Evolutionary conservation across 352 stramenopile genomes (phyloP).

Genomic region (Globisporangium parvum): DNA sequence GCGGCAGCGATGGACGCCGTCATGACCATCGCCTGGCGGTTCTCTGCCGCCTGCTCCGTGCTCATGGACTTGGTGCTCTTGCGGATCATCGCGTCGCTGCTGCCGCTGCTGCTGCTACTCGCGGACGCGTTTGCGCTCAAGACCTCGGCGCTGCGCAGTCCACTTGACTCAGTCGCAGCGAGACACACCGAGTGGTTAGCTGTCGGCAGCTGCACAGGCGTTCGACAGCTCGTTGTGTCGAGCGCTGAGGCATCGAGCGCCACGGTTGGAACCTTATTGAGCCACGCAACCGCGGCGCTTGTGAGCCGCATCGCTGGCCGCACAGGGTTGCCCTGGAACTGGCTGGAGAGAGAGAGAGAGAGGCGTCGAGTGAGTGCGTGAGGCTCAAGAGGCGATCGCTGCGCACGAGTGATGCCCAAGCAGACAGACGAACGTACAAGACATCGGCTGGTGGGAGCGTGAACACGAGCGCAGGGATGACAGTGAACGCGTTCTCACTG

Average conservation of each 20-base stretch:
- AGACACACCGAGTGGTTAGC: not conserved
- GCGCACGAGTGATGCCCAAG: too few relatives aligned
- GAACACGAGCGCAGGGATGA: conserved; percentile 7
- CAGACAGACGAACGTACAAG: conserved; percentile 7
- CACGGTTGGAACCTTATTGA: not conserved
- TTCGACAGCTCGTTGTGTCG: conserved; percentile 1
- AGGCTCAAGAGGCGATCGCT: not conserved
- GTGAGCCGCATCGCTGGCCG: not conserved
- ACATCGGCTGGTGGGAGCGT: not conserved
- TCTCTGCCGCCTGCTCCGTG: conserved; percentile 4
- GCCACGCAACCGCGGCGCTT: not conserved
- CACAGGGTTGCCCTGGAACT: conserved; percentile 8
- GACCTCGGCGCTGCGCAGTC: not conserved
- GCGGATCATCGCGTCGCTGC: not conserved
- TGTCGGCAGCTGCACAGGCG: not conserved
- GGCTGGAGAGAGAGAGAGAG: not conserved
- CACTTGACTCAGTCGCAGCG: not conserved
- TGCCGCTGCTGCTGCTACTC: not conserved
- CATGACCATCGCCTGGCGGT: conserved; percentile 9
- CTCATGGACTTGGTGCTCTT: not conserved
- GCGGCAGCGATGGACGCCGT: not conserved
- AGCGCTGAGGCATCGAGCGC: conserved; percentile 2
- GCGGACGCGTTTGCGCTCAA: not conserved
- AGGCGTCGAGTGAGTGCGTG: not conserved
- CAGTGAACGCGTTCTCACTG: conserved; percentile 3